Evolutionary conservation across 1,284 basidiomycete genomes (phyloP).

Genomic region (Mycena sp.): DNA sequence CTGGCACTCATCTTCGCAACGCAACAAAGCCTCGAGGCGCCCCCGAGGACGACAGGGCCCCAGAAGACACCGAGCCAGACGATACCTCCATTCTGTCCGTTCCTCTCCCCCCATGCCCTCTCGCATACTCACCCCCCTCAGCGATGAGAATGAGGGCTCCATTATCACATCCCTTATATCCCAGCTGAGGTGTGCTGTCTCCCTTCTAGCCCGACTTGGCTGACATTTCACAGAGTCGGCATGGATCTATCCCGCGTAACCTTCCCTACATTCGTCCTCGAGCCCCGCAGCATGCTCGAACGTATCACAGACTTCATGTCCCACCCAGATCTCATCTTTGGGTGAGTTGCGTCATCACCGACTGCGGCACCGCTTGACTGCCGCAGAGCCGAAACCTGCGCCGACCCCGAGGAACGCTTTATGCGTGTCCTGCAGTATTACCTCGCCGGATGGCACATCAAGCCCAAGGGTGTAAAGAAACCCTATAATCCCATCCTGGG

Average conservation of each 20-base stretch:
- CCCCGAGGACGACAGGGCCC: conserved; percentile 74
- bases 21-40: conserved; percentile 60
- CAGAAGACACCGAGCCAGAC: conserved; percentile 83
- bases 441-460: conserved; percentile 99
- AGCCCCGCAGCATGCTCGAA: conserved; percentile 94
- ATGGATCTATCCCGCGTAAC: conserved; percentile 97
- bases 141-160: conserved; percentile 84
- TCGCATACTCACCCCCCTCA: conserved; percentile 38
- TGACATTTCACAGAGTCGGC: conserved; percentile 70
- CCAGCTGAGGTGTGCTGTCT: conserved; percentile 75
- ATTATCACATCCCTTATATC: conserved; percentile 84
- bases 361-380: conserved; percentile 9
- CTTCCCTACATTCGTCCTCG: conserved; percentile 93
- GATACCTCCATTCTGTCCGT: conserved; percentile 87
- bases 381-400: conserved; percentile 74
- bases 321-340: conserved; percentile 97
- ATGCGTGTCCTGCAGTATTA: conserved; percentile 94
- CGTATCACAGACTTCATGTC: conserved; percentile 99
- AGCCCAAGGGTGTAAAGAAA: conserved; percentile 99
- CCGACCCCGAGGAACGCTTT: conserved; percentile 91
- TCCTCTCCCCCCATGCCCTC: conserved; percentile 36
- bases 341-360: conserved; percentile 58
- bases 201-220: not conserved
- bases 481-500: conserved; percentile 97
- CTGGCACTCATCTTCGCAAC: conserved; percentile 65